Evolutionary conservation across 2,329 filamentous ascomycete species (phyloP).

Genomic region (Blastomyces emzantsi): DNA sequence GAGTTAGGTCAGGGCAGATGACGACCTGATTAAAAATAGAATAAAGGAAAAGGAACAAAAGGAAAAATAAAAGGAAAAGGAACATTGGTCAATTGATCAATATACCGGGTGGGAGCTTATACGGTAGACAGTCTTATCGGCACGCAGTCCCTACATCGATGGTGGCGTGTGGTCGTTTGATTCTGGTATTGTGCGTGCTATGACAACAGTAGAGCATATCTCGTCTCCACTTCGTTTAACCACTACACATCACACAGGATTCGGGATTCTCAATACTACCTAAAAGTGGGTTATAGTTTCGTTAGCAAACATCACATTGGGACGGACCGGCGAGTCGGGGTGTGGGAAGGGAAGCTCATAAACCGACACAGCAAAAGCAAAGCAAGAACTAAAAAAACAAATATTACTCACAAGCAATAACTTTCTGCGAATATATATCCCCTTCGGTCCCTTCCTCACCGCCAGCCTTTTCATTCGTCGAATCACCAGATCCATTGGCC

Average conservation of each 20-base stretch:
- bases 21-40: not conserved
- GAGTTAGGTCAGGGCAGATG: too few species aligned
- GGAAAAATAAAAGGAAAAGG: not conserved
- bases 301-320: constrained; percentile 24
- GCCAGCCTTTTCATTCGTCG: constrained; percentile 37
- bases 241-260: constrained; percentile 93
- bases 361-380: not conserved
- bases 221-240: constrained; percentile 44
- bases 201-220: not conserved
- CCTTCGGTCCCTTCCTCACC: constrained; percentile 56
- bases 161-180: not conserved
- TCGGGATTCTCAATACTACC: constrained; percentile 97
- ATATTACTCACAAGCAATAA: constrained; percentile 62
- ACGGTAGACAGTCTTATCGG: not conserved
- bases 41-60: not conserved
- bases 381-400: constrained; percentile 17
- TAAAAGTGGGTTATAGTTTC: constrained; percentile 25
- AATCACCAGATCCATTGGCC: constrained; percentile 30
- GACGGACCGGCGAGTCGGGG: not conserved
- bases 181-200: not conserved
- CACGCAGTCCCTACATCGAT: not conserved
- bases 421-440: constrained; percentile 93
- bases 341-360: not conserved
- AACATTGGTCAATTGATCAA: not conserved
- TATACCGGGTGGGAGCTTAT: not conserved